phyloP scores from a whole-genome alignment of 768 basidiomycete species.

The Ephemerocybe angulata region DNA sequence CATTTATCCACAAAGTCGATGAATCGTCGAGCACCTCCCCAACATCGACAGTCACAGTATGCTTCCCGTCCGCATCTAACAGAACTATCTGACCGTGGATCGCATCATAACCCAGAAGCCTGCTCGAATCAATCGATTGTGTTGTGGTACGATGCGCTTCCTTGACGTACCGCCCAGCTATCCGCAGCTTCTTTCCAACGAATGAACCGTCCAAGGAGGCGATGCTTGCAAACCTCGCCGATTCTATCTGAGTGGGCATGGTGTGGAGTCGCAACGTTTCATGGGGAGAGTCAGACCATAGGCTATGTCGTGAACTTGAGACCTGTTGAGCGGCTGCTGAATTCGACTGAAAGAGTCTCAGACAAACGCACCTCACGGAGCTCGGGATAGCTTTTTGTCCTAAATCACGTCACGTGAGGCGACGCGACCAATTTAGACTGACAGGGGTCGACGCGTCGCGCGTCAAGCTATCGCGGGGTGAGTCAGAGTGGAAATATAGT shows the following conservation, averaged over 20 bases:
- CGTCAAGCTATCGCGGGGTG: too few relatives aligned
- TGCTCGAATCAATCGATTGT: slow-evolving; percentile 19
- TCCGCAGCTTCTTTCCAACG: background rate
- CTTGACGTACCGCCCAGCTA: slow-evolving; percentile 1
- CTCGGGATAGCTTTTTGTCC: too few relatives aligned
- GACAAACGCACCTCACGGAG: too few relatives aligned
- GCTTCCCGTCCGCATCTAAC: slow-evolving; percentile 41
- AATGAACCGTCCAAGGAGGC: background rate
- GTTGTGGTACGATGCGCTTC: background rate
- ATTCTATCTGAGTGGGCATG: slow-evolving; percentile 6
- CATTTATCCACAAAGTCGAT: slow-evolving; percentile 46
- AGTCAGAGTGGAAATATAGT: background rate
- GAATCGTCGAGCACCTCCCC: slow-evolving; percentile 45
- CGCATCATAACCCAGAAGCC: slow-evolving; percentile 56
- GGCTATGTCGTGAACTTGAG: too few relatives aligned
- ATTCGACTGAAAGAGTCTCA: too few relatives aligned
- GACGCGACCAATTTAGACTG: too few relatives aligned
- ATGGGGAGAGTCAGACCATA: too few relatives aligned
- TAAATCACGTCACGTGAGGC: too few relatives aligned
- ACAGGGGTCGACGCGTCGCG: too few relatives aligned
- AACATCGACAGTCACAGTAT: slow-evolving; percentile 51
- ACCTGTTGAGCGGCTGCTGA: too few relatives aligned
- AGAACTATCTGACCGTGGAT: slow-evolving; percentile 44
- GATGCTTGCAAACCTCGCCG: background rate
- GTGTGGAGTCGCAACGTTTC: too few relatives aligned